Evolutionary conservation across 148 eudicot genomes (phyloP).

Genomic region (Silene latifolia): DNA sequence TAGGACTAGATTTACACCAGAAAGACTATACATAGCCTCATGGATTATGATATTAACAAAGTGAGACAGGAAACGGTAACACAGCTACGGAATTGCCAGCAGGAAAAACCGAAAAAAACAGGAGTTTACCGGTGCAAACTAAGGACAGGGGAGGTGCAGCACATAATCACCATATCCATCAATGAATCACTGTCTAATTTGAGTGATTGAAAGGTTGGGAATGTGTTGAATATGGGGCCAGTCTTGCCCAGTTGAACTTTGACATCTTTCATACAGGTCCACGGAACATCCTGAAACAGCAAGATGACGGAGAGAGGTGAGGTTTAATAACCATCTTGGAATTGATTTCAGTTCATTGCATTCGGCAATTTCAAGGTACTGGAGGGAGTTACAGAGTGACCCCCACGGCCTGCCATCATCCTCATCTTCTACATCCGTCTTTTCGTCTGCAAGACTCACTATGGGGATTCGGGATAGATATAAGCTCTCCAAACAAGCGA

Average conservation of each 20-base stretch:
- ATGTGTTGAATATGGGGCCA: constrained; percentile 12
- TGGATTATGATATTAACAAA: constrained; percentile 7
- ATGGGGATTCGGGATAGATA: not conserved
- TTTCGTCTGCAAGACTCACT: constrained; percentile 1
- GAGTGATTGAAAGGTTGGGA: not conserved
- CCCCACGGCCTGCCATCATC: constrained; percentile 13
- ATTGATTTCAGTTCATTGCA: not conserved
- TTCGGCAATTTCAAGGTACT: not conserved
- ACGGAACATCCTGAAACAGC: not conserved
- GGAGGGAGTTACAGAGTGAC: constrained; percentile 6
- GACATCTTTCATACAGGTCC: not conserved
- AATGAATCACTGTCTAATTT: not conserved
- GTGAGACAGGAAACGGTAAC: no score
- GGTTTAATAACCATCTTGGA: constrained; percentile 16
- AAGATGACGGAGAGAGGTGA: not conserved
- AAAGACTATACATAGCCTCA: no score
- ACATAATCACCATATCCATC: not conserved
- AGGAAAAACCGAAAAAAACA: not conserved
- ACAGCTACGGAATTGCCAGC: no score
- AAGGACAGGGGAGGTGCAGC: no score
- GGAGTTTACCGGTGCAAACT: no score
- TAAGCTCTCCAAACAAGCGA: not conserved
- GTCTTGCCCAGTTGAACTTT: constrained; percentile 10
- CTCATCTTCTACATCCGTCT: not conserved
- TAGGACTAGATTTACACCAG: no score